These are phyloP conservation scores for Calonectria hongkongensis DNA, from an alignment of 2,329 filamentous ascomycete genomes.

Conservation along the genomic window DNA sequence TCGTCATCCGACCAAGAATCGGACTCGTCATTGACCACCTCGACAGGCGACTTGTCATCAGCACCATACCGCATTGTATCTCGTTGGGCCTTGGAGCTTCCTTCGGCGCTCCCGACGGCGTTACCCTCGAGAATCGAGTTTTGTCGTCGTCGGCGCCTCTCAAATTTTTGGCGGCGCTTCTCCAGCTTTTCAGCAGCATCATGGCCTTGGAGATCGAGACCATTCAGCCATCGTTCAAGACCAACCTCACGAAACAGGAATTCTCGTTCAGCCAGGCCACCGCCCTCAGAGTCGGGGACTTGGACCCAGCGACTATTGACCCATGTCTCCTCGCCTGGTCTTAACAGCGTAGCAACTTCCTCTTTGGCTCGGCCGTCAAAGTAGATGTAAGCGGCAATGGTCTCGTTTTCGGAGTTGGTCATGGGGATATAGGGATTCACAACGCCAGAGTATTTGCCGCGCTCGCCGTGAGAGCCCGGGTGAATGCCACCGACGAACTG, in stretches of 20 bases:
- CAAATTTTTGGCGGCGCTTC: slow-evolving; percentile 88
- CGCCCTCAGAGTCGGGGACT: slow-evolving; percentile 91
- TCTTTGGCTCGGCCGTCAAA: slow-evolving; percentile 97
- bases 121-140: slow-evolving; percentile 66
- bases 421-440: slow-evolving; percentile 92
- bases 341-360: slow-evolving; percentile 94
- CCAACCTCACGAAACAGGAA: slow-evolving; percentile 98
- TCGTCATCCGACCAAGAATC: slow-evolving; percentile 86
- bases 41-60: slow-evolving; percentile 83
- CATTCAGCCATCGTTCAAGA: slow-evolving; percentile 96
- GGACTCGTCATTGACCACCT: slow-evolving; percentile 80
- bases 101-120: slow-evolving; percentile 59
- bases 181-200: slow-evolving; percentile 93
- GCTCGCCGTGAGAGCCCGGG: slow-evolving; percentile 71
- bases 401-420: slow-evolving; percentile 95
- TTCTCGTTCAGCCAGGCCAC: slow-evolving; percentile 95
- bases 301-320: slow-evolving; percentile 99
- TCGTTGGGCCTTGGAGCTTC: slow-evolving; percentile 65
- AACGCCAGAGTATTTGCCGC: slow-evolving; percentile 69
- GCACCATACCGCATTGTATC: slow-evolving; percentile 87
- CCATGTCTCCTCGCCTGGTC: slow-evolving; percentile 98
- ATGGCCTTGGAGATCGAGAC: slow-evolving; percentile 93
- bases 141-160: slow-evolving; percentile 79
- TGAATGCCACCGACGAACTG: slow-evolving; percentile 84
- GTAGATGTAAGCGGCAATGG: slow-evolving; percentile 98